A percentile compares a stretch with the other conserved stretches of the same genome.
Evolutionary conservation across 352 stramenopile species (phyloP).

Genomic region (Phytophthora rubi): DNA sequence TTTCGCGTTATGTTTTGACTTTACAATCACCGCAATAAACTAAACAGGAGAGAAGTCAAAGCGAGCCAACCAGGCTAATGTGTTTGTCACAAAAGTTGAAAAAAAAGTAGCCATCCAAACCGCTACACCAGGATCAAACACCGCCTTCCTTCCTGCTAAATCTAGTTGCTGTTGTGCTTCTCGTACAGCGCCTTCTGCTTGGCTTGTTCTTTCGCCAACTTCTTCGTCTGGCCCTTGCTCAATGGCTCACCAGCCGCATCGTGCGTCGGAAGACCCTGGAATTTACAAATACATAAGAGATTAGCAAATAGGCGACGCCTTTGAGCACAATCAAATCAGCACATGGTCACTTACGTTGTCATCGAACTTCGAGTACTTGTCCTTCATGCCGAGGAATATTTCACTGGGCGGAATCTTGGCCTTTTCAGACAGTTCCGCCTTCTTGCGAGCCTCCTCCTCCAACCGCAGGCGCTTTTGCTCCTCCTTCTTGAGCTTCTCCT

Average conservation of each 20-base stretch:
- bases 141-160: background rate
- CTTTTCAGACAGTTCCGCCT: conserved; percentile 84
- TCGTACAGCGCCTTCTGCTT: conserved; percentile 95
- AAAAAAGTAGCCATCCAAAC: background rate
- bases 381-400: conserved; percentile 91
- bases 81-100: background rate
- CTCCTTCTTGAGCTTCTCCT: conserved; percentile 83
- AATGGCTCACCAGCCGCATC: conserved; percentile 92
- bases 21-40: background rate
- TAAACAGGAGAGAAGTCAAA: background rate
- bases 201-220: conserved; percentile 96
- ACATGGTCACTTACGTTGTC: conserved; percentile 56
- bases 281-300: conserved; percentile 6
- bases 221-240: conserved; percentile 97
- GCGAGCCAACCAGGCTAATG: background rate
- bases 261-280: conserved; percentile 95
- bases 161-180: conserved; percentile 63
- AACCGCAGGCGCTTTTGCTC: conserved; percentile 77
- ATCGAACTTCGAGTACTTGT: conserved; percentile 93
- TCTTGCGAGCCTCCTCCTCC: conserved; percentile 78
- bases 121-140: background rate
- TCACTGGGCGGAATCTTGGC: conserved; percentile 92
- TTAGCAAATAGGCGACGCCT: conserved; percentile 9
- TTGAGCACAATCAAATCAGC: background rate
- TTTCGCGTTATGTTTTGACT: too few relatives aligned